A percentile compares a stretch with the other conserved stretches of the same genome.
Evolutionary conservation across 352 stramenopile species (phyloP).

Genomic region (Phytophthora sojae): DNA sequence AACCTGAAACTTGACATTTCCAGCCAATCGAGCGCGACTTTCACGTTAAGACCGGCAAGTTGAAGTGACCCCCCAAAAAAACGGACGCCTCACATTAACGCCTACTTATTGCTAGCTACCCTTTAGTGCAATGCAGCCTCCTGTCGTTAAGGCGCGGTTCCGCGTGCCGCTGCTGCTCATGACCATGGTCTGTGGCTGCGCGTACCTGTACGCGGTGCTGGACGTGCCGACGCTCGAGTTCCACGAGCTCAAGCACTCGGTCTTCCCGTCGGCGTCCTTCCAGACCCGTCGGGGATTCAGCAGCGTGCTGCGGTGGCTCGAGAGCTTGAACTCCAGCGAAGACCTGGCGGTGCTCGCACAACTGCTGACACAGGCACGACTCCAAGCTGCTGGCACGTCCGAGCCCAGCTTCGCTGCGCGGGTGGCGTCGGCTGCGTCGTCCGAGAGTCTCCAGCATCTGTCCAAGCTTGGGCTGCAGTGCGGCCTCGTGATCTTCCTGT

Average conservation of each 20-base stretch:
- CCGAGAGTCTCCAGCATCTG: constrained; percentile 40
- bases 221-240: constrained; percentile 47
- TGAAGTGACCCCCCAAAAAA: constrained; percentile 14
- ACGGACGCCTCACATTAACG: no score
- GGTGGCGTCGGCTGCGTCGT: constrained; percentile 28
- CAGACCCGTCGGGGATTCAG: constrained; percentile 54
- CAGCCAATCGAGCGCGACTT: not conserved
- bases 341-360: constrained; percentile 46
- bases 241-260: constrained; percentile 32
- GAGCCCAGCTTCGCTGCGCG: constrained; percentile 16
- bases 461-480: constrained; percentile 61
- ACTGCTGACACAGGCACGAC: constrained; percentile 23
- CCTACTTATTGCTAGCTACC: no score
- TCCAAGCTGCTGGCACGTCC: constrained; percentile 1
- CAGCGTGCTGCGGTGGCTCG: constrained; percentile 62
- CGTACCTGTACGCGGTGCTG: constrained; percentile 42
- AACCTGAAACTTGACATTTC: constrained; percentile 9
- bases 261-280: constrained; percentile 41
- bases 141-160: not conserved
- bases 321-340: constrained; percentile 51
- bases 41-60: not conserved
- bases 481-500: constrained; percentile 57
- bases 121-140: not conserved
- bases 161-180: constrained; percentile 34
- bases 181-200: constrained; percentile 29